Evolutionary conservation across 2,329 filamentous ascomycete species (phyloP).

Genomic region (Tolypocladium guangdongense): DNA sequence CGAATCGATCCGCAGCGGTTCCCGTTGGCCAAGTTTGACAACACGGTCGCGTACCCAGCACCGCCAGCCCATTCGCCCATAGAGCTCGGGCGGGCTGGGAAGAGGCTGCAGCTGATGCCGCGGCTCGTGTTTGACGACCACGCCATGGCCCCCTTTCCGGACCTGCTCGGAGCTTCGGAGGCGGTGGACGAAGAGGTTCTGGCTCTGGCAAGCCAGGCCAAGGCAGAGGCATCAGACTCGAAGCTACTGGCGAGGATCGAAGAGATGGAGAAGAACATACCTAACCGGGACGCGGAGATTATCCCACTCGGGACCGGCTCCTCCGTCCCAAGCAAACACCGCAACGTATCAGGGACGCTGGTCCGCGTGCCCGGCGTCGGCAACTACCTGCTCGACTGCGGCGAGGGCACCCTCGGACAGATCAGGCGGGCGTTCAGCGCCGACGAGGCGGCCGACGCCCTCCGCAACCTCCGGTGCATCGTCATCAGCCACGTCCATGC

Average conservation of each 20-base stretch:
- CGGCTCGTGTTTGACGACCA: conserved; percentile 33
- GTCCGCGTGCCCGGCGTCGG: conserved; percentile 74
- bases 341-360: conserved; percentile 86
- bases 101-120: conserved; percentile 35
- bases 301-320: conserved; percentile 87
- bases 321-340: conserved; percentile 79
- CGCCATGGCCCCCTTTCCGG: conserved; percentile 29
- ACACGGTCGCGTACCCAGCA: conserved; percentile 21
- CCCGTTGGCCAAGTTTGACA: conserved; percentile 55
- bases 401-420: conserved; percentile 87
- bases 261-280: conserved; percentile 51
- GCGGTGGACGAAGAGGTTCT: conserved; percentile 33
- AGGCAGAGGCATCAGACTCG: conserved; percentile 25
- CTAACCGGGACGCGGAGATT: conserved; percentile 67
- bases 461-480: conserved; percentile 69
- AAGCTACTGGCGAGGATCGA: conserved; percentile 39
- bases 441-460: conserved; percentile 54
- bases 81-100: conserved; percentile 32
- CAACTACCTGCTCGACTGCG: conserved; percentile 84
- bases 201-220: conserved; percentile 38
- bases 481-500: conserved; percentile 96
- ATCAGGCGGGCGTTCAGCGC: conserved; percentile 61
- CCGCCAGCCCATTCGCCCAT: conserved; percentile 14
- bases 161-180: conserved; percentile 34
- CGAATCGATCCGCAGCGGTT: conserved; percentile 67